Base-by-base conservation (phyloP, 2,329 filamentous ascomycete genomes). In the Stemphylium lycopersici region DNA sequence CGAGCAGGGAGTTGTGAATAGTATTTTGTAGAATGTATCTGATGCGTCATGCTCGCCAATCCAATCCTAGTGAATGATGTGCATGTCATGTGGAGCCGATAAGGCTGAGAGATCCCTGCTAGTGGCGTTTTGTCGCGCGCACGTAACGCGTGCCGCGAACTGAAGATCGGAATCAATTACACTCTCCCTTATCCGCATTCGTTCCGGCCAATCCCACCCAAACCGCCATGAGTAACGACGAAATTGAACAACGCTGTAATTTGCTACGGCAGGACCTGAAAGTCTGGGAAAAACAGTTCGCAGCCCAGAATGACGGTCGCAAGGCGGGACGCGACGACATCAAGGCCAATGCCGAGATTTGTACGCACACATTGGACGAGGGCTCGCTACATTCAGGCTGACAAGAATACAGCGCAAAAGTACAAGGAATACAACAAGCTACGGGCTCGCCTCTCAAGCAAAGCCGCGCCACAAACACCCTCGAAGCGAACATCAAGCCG, bases 241-340 rank as follows among this genome's bases (percentile, higher is more conserved):
- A 69, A 5, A 38, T 68, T 12, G 66, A 73, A 42, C 56, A 74
- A 86, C 95, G 67, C 95, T 99, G 77, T 91, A 97, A 83, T 93
- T 88, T 79, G 95, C 77, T 92, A n/a, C 84, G 88, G n/a, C 76
- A 79, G 33, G 86, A 90, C 58, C 77, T 93, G 42, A 93, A 93
- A 75, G 74, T 75, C 61, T 95, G 90, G 87, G 90, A 95, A 71
- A 85, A 80, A 59, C 78, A 83, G 6, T 93, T 90, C 79, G 82
- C 84, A 5, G 77, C 78, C 20, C 72, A 79, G 13, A 83, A 93
- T 67, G 78, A 77, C 29, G 89, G 90, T 45, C 83, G 81, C 59
- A 93, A 91, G 77, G 87, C 90, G 3, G 79, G 82, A 44, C 83
- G 89, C 52, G 83, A 86, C n/a, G 89, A 91, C 67, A 92, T 93